These are phyloP conservation scores for Citrullus amarus DNA, from an alignment of 306 rosid species.

Conservation along the genomic window DNA sequence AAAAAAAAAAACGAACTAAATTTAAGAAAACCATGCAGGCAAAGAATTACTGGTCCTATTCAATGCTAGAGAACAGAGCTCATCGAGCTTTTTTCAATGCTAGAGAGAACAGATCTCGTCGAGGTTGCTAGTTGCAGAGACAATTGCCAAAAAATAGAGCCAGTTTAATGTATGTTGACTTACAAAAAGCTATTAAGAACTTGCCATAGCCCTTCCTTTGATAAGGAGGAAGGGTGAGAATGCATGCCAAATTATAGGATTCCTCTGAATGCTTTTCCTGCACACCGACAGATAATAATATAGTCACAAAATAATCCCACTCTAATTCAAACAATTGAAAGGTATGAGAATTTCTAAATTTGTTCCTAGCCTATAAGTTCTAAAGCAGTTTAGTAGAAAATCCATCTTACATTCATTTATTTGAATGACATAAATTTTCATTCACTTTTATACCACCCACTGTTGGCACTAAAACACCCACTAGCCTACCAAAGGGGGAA, in stretches of 20 bases:
- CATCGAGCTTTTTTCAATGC: background rate
- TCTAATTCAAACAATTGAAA: background rate
- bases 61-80: background rate
- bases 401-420: background rate
- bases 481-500: background rate
- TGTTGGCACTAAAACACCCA: background rate
- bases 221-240: constrained; percentile 98
- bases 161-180: constrained; percentile 17
- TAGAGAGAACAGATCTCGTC: background rate
- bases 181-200: constrained; percentile 95
- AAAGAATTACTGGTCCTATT: background rate
- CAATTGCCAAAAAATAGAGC: background rate
- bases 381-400: background rate
- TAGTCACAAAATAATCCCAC: background rate
- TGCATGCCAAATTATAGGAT: constrained; percentile 93
- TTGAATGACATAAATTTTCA: background rate
- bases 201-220: constrained; percentile 99
- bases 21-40: background rate
- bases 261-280: constrained; percentile 99
- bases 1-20: background rate
- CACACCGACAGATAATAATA: constrained; percentile 11
- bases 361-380: background rate
- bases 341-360: background rate
- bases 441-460: background rate
- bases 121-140: background rate